A percentile compares a stretch with the other conserved stretches of the same genome.
Conservation (phyloP, 805 yeast species). For the Cyberlindnera americana region DNA sequence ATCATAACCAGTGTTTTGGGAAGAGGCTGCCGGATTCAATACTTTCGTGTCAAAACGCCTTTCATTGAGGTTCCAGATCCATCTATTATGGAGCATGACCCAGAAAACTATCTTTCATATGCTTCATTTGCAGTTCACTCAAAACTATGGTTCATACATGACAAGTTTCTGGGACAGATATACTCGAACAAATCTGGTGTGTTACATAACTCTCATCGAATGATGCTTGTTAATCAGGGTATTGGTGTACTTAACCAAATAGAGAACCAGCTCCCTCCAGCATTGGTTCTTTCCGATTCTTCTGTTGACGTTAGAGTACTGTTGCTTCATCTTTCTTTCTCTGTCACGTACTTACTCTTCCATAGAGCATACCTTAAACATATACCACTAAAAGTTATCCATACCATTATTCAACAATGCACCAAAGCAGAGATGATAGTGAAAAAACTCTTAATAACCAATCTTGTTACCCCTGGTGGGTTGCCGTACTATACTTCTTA, state of each 20-base stretch:
- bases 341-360: conserved; percentile 26
- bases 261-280: not conserved
- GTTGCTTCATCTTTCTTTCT: conserved; percentile 30
- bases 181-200: conserved; percentile 33
- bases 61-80: conserved; percentile 16
- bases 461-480: not conserved
- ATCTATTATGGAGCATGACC: not conserved
- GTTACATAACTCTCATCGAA: conserved; percentile 32
- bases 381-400: conserved; percentile 28
- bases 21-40: conserved; percentile 33
- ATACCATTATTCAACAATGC: conserved; percentile 25
- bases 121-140: conserved; percentile 27
- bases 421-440: conserved; percentile 24
- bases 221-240: conserved; percentile 30
- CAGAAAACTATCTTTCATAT: not conserved
- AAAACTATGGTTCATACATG: conserved; percentile 32
- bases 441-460: conserved; percentile 11
- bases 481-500: conserved; percentile 34
- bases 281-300: conserved; percentile 8
- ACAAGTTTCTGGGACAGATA: conserved; percentile 30
- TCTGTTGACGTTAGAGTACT: conserved; percentile 24
- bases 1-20: conserved; percentile 33
- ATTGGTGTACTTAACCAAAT: conserved; percentile 21
- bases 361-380: conserved; percentile 32
- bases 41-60: conserved; percentile 31